Percentiles rank a stretch among this genome's conserved stretches.
These are phyloP conservation scores for Phytophthora citrophthora DNA, from an alignment of 352 stramenopile genomes.

Conservation along the genomic window DNA sequence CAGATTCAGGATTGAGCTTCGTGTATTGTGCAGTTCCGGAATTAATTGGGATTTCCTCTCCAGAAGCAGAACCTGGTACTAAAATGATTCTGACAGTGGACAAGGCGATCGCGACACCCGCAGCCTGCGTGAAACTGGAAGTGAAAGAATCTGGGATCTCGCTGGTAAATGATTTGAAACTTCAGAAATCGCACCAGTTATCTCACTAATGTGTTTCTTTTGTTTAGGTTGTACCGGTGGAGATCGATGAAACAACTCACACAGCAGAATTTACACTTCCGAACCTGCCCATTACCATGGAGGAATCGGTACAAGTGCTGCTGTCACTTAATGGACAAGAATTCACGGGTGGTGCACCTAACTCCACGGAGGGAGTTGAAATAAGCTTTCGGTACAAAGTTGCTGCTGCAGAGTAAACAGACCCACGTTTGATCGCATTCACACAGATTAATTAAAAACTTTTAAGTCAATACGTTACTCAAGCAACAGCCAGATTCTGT, in stretches of 20 bases:
- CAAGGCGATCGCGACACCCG: constrained; percentile 19
- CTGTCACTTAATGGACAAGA: constrained; percentile 49
- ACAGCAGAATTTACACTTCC: constrained; percentile 39
- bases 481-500: too few species aligned
- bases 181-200: too few species aligned
- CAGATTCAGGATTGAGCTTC: constrained; percentile 30
- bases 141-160: constrained; percentile 19
- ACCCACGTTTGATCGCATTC: too few species aligned
- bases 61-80: constrained; percentile 25
- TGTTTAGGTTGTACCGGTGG: constrained; percentile 33
- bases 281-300: constrained; percentile 21
- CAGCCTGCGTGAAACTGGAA: constrained; percentile 32
- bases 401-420: too few species aligned
- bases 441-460: too few species aligned
- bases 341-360: constrained; percentile 17
- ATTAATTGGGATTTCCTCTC: constrained; percentile 15
- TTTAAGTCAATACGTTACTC: too few species aligned
- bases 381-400: constrained; percentile 32
- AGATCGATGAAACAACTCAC: constrained; percentile 24
- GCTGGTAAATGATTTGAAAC: constrained; percentile 22
- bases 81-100: constrained; percentile 31
- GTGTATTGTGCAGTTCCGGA: constrained; percentile 31
- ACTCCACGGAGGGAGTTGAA: not conserved
- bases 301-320: constrained; percentile 25
- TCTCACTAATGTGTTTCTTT: constrained; percentile 3